Base-by-base conservation (phyloP, 1,284 basidiomycete species). In the Apiotrichum brassicae region DNA sequence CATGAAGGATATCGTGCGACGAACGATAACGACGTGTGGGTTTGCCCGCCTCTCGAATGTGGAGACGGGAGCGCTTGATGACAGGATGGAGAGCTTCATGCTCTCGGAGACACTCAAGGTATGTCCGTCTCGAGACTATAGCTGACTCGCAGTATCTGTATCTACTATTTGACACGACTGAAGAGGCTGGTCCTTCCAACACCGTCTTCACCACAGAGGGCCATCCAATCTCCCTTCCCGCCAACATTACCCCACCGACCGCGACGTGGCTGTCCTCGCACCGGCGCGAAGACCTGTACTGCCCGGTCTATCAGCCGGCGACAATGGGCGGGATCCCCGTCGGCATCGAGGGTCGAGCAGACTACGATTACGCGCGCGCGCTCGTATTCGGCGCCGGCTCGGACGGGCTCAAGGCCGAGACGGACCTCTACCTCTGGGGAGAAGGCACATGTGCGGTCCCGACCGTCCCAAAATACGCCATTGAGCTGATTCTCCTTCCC, bases 161-260 rank as follows among this genome's bases (percentile, higher is more conserved):
- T 72, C 78, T 97, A 42, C 77, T 94, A 20, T 97, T 97, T 62
- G 90, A 93, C 62, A 88, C 90, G 58, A 66, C 90, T 26, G 82
- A 91, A 57, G 83, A 87, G 62, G 28, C 9, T 14, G 28, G 3
- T 3, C 24, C 54, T 4, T 54, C 64, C 33, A 67, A 69, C 43
- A 85, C 84, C 56, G 86, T 95, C 3, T 86, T 93, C 65, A 89
- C 89, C 2, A 97, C 92, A 0, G 92, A 97, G 71, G 92, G 91
- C 0, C 93, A 97, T 65, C 80, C 90, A n/a, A 76, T 97, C 23
- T 78, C 77, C 18, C 77, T 95, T 18, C 80, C 80, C 1, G 67
- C 58, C 12, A 61, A 78, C 38, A 75, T 81, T 38, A 71, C 84
- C 18, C 78, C 81, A 6, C 74, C 81, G 26, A 82, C 84, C 6